A percentile compares a stretch with the other conserved stretches of the same genome.
Conservation (phyloP, 1,284 basidiomycete species). For the Boletellus dicymbophilus region DNA sequence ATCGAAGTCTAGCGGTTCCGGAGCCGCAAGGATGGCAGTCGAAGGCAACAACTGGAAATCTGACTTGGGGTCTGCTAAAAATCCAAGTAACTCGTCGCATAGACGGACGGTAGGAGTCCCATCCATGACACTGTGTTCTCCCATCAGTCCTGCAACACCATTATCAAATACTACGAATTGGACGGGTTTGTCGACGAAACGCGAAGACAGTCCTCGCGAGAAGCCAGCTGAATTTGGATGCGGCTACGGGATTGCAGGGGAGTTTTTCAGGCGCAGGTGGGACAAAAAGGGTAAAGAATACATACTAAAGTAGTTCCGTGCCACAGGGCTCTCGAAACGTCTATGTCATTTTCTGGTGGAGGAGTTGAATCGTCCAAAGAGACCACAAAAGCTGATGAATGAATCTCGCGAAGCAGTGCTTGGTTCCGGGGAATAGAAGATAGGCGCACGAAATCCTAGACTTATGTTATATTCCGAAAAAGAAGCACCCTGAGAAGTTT, state of each 20-base stretch:
- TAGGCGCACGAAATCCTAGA: slow-evolving; percentile 65
- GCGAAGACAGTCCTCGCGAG: slow-evolving; percentile 59
- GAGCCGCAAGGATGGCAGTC: slow-evolving; percentile 27
- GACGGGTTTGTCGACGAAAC: slow-evolving; percentile 85
- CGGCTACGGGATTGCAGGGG: slow-evolving; percentile 10
- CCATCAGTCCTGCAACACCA: slow-evolving; percentile 79
- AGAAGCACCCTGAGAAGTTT: background rate
- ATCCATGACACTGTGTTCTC: slow-evolving; percentile 93
- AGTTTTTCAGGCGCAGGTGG: background rate
- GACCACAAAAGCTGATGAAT: slow-evolving; percentile 82
- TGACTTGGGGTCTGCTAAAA: slow-evolving; percentile 59
- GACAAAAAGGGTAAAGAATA: background rate
- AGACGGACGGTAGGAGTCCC: slow-evolving; percentile 68
- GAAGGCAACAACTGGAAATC: slow-evolving; percentile 47
- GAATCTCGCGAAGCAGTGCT: slow-evolving; percentile 68
- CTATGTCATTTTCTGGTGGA: slow-evolving; percentile 40
- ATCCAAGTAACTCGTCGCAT: slow-evolving; percentile 69
- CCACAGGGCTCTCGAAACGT: slow-evolving; percentile 71
- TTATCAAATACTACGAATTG: slow-evolving; percentile 86
- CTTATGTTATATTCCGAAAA: background rate
- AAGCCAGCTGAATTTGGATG: slow-evolving; percentile 10
- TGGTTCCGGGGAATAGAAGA: slow-evolving; percentile 60
- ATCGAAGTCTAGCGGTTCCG: slow-evolving; percentile 65
- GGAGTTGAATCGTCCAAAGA: slow-evolving; percentile 70
- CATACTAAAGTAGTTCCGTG: slow-evolving; percentile 55